phyloP scores from a whole-genome alignment of 306 rosid genomes.

The Geum urbanum region DNA sequence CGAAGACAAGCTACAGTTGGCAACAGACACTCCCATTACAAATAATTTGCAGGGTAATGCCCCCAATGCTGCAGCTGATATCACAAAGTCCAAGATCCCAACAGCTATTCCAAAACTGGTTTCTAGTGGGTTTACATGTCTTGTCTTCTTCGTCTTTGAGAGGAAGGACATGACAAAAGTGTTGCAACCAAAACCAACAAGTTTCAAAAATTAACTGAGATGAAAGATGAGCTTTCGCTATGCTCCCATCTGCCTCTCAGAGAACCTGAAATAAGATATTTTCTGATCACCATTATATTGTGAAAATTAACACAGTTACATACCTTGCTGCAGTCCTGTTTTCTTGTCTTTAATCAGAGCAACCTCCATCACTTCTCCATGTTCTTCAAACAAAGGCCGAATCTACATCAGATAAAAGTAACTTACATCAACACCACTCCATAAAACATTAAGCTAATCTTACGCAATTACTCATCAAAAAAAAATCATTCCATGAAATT shows the following conservation, averaged over 20 bases:
- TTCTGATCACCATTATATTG: slow-evolving; percentile 40
- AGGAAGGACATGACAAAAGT: slow-evolving; percentile 49
- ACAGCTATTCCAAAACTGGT: slow-evolving; percentile 63
- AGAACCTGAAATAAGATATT: slow-evolving; percentile 72
- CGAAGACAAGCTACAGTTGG: slow-evolving; percentile 49
- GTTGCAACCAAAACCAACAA: slow-evolving; percentile 77
- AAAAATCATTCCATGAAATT: not conserved
- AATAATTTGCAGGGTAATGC: slow-evolving; percentile 42
- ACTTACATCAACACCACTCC: slow-evolving; percentile 5
- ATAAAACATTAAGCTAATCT: not conserved
- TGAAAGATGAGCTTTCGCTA: slow-evolving; percentile 61
- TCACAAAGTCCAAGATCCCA: slow-evolving; percentile 64
- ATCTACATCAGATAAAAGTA: slow-evolving; percentile 42
- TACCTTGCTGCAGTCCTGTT: slow-evolving; percentile 98
- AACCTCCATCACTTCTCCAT: slow-evolving; percentile 92
- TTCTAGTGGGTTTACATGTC: slow-evolving; percentile 50
- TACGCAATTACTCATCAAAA: not conserved
- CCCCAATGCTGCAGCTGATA: slow-evolving; percentile 55
- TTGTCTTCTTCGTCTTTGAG: slow-evolving; percentile 59
- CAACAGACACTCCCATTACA: slow-evolving; percentile 57
- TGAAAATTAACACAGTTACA: slow-evolving; percentile 30
- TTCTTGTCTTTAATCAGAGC: slow-evolving; percentile 84
- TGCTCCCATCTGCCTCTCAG: slow-evolving; percentile 85
- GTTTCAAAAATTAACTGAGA: slow-evolving; percentile 79
- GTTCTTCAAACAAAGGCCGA: slow-evolving; percentile 87